Percentiles rank a stretch among this genome's conserved stretches.
Conservation (phyloP, 257 asterid species). For the Ilex asprella region DNA sequence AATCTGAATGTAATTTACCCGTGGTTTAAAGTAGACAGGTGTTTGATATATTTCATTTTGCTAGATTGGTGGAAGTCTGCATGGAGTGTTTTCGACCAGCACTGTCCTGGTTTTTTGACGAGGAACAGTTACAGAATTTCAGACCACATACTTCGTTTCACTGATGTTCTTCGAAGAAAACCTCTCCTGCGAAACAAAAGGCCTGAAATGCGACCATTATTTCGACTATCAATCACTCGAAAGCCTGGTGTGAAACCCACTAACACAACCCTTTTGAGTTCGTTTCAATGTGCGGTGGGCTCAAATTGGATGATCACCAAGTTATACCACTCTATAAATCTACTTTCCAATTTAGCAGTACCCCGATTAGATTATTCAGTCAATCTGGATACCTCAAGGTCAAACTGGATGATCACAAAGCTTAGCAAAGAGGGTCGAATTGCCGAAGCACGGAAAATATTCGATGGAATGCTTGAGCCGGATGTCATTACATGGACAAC, state of each 20-base stretch:
- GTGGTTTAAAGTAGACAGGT: no score
- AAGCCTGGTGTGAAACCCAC: slow-evolving; percentile 5
- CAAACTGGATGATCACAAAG: slow-evolving; percentile 39
- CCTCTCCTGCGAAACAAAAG: not conserved
- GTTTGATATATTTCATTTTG: no score
- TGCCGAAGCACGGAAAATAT: slow-evolving; percentile 43
- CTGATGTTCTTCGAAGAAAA: no score
- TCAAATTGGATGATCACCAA: not conserved
- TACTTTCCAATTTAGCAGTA: slow-evolving; percentile 10
- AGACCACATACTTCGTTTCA: no score
- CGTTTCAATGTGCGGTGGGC: not conserved
- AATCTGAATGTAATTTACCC: no score
- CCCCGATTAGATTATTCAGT: slow-evolving; percentile 33
- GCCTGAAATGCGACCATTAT: slow-evolving; percentile 11
- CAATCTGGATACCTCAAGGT: slow-evolving; percentile 29
- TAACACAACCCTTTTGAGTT: slow-evolving; percentile 9
- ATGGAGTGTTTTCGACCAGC: no score
- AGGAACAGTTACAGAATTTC: no score
- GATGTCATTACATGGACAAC: slow-evolving; percentile 73
- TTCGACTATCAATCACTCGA: slow-evolving; percentile 15
- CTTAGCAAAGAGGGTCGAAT: slow-evolving; percentile 32
- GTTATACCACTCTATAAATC: slow-evolving; percentile 20
- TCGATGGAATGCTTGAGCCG: slow-evolving; percentile 58
- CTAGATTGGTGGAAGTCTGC: no score
- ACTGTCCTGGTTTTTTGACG: no score